Percentiles rank a stretch among this genome's conserved stretches.
Evolutionary conservation across 768 basidiomycete genomes (phyloP).

Genomic region (Tylopilus vinaceipallidus): DNA sequence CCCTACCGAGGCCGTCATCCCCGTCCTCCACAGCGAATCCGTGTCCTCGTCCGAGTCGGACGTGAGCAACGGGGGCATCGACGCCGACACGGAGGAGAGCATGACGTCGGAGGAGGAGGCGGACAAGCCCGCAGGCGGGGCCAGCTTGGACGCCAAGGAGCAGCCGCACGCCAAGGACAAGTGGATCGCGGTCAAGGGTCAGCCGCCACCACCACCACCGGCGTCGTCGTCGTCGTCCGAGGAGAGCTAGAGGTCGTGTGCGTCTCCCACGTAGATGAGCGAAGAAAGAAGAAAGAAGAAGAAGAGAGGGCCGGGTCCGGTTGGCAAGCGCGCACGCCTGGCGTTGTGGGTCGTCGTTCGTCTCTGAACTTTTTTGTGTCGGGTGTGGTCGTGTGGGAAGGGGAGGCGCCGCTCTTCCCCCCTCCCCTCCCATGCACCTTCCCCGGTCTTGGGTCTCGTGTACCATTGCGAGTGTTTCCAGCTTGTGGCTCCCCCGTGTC

Average conservation of each 20-base stretch:
- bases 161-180: conserved; percentile 53
- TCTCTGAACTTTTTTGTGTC: conserved; percentile 14
- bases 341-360: conserved; percentile 4
- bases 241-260: conserved; percentile 9
- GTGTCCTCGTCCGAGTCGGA: conserved; percentile 60
- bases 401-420: background rate
- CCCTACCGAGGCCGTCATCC: conserved; percentile 17
- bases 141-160: conserved; percentile 22
- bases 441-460: conserved; percentile 18
- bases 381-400: background rate
- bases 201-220: conserved; percentile 15
- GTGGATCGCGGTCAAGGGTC: conserved; percentile 74
- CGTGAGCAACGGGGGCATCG: conserved; percentile 54
- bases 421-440: background rate
- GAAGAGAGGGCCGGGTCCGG: background rate
- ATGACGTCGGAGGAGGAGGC: conserved; percentile 69
- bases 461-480: conserved; percentile 19
- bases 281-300: too few species aligned
- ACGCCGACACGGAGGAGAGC: conserved; percentile 76
- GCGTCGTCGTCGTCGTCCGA: conserved; percentile 5
- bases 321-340: background rate
- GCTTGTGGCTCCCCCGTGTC: conserved; percentile 15
- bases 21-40: conserved; percentile 29
- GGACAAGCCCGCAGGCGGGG: conserved; percentile 38
- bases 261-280: too few species aligned